Evolutionary conservation across 2,329 filamentous ascomycete genomes (phyloP).

Genomic region (Teratosphaeria gauchensis): DNA sequence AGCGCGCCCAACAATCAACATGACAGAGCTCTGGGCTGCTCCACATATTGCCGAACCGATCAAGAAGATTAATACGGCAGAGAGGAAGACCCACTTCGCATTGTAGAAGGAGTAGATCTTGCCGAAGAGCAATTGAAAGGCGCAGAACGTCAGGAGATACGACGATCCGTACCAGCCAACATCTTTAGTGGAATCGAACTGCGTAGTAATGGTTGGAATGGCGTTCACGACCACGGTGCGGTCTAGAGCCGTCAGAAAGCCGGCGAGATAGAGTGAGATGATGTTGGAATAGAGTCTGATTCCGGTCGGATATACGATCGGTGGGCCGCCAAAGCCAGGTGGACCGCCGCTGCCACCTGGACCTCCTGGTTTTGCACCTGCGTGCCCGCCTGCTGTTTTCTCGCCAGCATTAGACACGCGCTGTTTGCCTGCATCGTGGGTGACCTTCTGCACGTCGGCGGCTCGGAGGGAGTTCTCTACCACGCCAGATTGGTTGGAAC

Average conservation of each 20-base stretch:
- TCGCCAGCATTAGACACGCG: too few species aligned
- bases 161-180: slow-evolving; percentile 6
- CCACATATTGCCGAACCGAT: slow-evolving; percentile 21
- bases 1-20: slow-evolving; percentile 24
- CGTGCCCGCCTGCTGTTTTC: too few species aligned
- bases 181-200: slow-evolving; percentile 34
- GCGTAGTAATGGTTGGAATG: slow-evolving; percentile 38
- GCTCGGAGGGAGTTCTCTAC: too few species aligned
- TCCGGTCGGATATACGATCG: slow-evolving; percentile 5
- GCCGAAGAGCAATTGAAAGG: slow-evolving; percentile 18
- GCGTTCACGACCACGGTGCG: slow-evolving; percentile 27
- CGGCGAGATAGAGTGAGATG: slow-evolving; percentile 5
- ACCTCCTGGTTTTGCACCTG: too few species aligned
- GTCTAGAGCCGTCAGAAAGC: slow-evolving; percentile 11
- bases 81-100: slow-evolving; percentile 21
- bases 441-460: too few species aligned
- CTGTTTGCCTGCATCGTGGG: too few species aligned
- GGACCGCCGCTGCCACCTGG: too few species aligned
- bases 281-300: slow-evolving; percentile 8
- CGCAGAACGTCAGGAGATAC: slow-evolving; percentile 11
- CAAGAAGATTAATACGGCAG: slow-evolving; percentile 16
- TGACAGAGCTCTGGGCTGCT: slow-evolving; percentile 18
- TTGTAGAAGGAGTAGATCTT: slow-evolving; percentile 27
- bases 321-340: too few species aligned
- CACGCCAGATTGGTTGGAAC: too few species aligned